Percentiles rank a stretch among this genome's conserved stretches.
Conservation (phyloP, 2,329 filamentous ascomycete genomes). For the Ophiostoma pallidulum region DNA sequence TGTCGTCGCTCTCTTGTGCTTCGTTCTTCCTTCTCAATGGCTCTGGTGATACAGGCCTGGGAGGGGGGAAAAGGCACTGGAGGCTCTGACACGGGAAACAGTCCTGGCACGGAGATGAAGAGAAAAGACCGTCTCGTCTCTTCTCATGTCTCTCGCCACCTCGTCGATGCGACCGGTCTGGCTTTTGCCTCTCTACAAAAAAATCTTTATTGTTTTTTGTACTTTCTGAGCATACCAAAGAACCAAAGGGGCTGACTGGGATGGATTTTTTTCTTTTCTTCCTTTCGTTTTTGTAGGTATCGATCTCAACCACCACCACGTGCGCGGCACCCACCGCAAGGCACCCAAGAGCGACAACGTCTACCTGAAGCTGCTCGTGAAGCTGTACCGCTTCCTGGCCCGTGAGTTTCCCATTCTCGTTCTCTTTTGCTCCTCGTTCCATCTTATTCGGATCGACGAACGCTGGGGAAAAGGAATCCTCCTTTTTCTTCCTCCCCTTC, state of each 20-base stretch:
- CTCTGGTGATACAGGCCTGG: too few relatives aligned
- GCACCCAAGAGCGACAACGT: conserved; percentile 98
- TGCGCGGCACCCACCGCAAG: conserved; percentile 71
- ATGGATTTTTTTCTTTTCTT: conserved; percentile 23
- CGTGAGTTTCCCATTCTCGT: conserved; percentile 51
- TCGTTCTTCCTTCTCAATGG: too few relatives aligned
- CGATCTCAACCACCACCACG: conserved; percentile 62
- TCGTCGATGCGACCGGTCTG: not conserved
- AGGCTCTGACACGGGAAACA: too few relatives aligned
- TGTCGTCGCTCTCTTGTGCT: too few relatives aligned
- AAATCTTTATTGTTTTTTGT: conserved; percentile 2
- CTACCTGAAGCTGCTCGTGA: conserved; percentile 93
- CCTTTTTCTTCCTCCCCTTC: too few relatives aligned
- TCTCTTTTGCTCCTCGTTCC: not conserved
- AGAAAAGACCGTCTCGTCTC: too few relatives aligned
- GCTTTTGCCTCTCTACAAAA: conserved; percentile 7
- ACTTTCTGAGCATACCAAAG: conserved; percentile 51
- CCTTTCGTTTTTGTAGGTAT: conserved; percentile 51
- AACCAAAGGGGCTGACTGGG: conserved; percentile 49
- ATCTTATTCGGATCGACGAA: too few relatives aligned
- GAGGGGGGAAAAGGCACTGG: too few relatives aligned
- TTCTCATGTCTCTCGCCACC: too few relatives aligned
- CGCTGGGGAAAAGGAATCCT: too few relatives aligned
- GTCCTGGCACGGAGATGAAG: not conserved
- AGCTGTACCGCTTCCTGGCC: conserved; percentile 94